phyloP scores from a whole-genome alignment of 257 asterid species.

The Rhazya stricta region DNA sequence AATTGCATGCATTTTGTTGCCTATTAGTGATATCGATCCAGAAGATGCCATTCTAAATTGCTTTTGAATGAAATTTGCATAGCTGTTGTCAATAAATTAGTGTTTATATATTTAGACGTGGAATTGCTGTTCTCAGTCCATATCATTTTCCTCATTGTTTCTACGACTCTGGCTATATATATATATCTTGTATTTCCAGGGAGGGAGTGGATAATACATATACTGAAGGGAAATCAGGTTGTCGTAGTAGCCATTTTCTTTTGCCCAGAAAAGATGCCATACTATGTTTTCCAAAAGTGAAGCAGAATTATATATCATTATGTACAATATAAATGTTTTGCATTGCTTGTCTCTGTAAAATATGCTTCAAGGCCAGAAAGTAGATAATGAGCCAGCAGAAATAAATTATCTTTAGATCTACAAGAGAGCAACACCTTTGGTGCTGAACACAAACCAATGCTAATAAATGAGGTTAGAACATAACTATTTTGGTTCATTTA shows the following conservation, averaged over 20 bases:
- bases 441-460: constrained; percentile 8
- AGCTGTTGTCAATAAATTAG: too few species aligned
- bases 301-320: neutral
- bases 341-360: neutral
- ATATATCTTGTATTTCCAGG: neutral
- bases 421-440: constrained; percentile 19
- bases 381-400: neutral
- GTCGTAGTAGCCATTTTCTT: neutral
- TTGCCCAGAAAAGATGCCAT: neutral
- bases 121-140: too few species aligned
- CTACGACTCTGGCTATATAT: too few species aligned
- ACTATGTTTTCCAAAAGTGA: too few species aligned
- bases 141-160: too few species aligned
- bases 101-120: too few species aligned
- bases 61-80: neutral
- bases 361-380: constrained; percentile 3
- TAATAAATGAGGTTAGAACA: neutral
- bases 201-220: neutral
- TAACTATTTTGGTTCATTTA: constrained; percentile 3
- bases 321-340: neutral
- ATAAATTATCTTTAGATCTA: neutral
- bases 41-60: neutral
- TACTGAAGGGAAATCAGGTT: neutral
- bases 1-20: neutral
- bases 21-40: neutral